These are phyloP conservation scores for Aspergillus novofumigatus DNA, from an alignment of 2,329 filamentous ascomycete genomes.

Conservation along the genomic window DNA sequence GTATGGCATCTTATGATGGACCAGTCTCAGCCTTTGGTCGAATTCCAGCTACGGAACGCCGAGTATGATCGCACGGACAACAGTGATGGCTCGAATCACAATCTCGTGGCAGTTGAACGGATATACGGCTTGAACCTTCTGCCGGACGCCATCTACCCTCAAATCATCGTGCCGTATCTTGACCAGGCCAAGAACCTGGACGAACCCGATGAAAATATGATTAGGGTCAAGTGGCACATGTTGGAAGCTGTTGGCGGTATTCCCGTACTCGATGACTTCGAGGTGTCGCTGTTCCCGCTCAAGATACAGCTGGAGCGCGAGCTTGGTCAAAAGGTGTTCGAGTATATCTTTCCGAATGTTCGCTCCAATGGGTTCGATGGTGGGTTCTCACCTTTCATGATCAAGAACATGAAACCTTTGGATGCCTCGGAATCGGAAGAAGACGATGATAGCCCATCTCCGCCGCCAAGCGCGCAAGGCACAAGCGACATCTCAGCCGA, in stretches of 20 bases:
- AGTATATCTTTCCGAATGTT: conserved; percentile 92
- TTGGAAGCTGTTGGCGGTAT: conserved; percentile 96
- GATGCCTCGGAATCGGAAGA: conserved; percentile 47
- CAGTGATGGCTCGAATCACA: conserved; percentile 92
- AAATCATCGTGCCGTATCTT: conserved; percentile 88
- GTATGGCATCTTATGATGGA: conserved; percentile 95
- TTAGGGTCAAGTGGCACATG: conserved; percentile 96
- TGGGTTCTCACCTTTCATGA: conserved; percentile 50
- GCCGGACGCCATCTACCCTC: conserved; percentile 85
- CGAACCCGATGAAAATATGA: conserved; percentile 70
- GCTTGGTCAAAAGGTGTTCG: conserved; percentile 86
- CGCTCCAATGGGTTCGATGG: conserved; percentile 52
- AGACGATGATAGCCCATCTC: conserved; percentile 19
- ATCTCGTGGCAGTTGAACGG: conserved; percentile 81
- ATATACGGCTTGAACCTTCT: conserved; percentile 87
- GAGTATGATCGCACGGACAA: conserved; percentile 96
- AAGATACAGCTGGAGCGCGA: conserved; percentile 92
- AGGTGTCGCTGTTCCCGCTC: conserved; percentile 87
- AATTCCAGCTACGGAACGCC: conserved; percentile 86
- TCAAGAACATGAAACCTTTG: conserved; percentile 50
- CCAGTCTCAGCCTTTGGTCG: conserved; percentile 79
- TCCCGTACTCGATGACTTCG: conserved; percentile 93
- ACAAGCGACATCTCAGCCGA: conserved; percentile 35
- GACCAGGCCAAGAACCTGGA: conserved; percentile 58
- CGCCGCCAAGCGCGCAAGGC: conserved; percentile 37